Evolutionary conservation across 257 asterid species (phyloP).

Genomic region (Solanum dulcamara): DNA sequence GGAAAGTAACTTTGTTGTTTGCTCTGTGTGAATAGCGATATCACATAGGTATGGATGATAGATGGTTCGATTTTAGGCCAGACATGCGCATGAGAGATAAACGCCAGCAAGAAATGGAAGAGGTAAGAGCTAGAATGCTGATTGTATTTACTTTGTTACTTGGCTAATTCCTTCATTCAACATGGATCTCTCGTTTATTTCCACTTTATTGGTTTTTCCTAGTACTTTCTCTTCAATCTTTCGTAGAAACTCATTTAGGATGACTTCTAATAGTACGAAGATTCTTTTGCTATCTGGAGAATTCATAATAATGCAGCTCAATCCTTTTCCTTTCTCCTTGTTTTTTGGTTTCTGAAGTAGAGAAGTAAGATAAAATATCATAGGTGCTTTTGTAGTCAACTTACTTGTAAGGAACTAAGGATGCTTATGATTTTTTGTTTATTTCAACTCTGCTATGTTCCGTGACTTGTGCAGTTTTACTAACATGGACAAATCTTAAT

Average conservation of each 20-base stretch:
- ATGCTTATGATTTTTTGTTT: neutral
- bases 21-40: neutral
- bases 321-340: neutral
- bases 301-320: neutral
- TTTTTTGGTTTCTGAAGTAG: neutral
- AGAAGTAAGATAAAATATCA: neutral
- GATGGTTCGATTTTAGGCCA: constrained; percentile 52
- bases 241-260: neutral
- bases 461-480: neutral
- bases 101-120: constrained; percentile 30
- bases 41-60: constrained; percentile 41
- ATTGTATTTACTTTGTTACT: neutral
- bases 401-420: neutral
- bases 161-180: neutral
- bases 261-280: neutral
- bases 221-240: neutral
- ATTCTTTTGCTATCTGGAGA: neutral
- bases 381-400: neutral
- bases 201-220: neutral
- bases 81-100: constrained; percentile 46
- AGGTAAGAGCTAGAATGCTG: constrained; percentile 25
- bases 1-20: neutral
- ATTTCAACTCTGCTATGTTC: neutral
- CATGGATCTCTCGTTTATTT: neutral
- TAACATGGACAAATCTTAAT: neutral